A percentile compares a stretch with the other conserved stretches of the same genome.
These are phyloP conservation scores for Phytopythium boreale DNA, from an alignment of 352 stramenopile genomes.

Conservation along the genomic window DNA sequence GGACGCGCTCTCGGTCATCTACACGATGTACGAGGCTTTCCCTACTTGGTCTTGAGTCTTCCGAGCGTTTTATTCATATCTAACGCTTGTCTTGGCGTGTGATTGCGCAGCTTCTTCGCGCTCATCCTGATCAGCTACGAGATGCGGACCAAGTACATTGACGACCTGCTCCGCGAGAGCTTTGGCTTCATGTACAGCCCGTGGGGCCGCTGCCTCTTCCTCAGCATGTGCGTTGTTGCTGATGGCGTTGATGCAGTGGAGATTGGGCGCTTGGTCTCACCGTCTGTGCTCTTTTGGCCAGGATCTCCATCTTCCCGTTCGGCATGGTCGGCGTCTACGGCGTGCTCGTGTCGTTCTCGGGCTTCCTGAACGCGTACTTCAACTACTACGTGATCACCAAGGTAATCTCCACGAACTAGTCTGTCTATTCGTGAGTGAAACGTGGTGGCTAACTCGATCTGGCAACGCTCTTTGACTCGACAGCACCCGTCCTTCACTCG, in stretches of 20 bases:
- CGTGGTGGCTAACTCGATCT: slow-evolving; percentile 1
- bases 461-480: neutral
- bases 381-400: slow-evolving; percentile 91
- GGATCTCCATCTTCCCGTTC: slow-evolving; percentile 89
- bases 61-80: neutral
- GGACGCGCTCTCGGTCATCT: slow-evolving; percentile 71
- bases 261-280: neutral
- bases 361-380: slow-evolving; percentile 87
- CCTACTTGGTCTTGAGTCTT: neutral
- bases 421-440: neutral
- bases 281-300: slow-evolving; percentile 9
- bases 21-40: slow-evolving; percentile 72
- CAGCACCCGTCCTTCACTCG: slow-evolving; percentile 83
- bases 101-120: slow-evolving; percentile 63
- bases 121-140: slow-evolving; percentile 84
- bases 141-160: slow-evolving; percentile 65
- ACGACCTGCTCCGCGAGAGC: slow-evolving; percentile 67
- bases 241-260: neutral
- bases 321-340: slow-evolving; percentile 84
- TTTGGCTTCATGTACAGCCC: slow-evolving; percentile 90
- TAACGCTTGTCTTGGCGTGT: slow-evolving; percentile 7
- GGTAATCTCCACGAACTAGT: slow-evolving; percentile 10
- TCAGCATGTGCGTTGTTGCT: slow-evolving; percentile 71
- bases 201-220: slow-evolving; percentile 82
- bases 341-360: slow-evolving; percentile 67